These are phyloP conservation scores for Scolecobasidium constrictum DNA, from an alignment of 2,329 filamentous ascomycete genomes.

Conservation along the genomic window DNA sequence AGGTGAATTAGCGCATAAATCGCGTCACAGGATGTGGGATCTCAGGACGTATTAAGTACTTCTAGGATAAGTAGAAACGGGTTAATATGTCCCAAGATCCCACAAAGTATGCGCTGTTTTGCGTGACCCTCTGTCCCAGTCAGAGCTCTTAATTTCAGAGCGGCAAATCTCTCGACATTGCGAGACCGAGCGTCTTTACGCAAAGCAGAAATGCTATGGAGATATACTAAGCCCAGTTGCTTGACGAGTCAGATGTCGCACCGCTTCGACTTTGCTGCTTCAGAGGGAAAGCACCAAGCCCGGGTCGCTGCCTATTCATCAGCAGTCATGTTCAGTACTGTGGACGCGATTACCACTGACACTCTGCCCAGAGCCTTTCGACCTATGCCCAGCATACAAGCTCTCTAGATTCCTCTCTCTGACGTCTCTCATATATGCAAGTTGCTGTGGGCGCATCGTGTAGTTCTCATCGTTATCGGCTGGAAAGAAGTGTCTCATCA, in stretches of 20 bases:
- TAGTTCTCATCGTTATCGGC: not conserved
- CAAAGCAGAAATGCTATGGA: too few species aligned
- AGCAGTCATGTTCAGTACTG: not conserved
- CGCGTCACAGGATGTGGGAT: too few species aligned
- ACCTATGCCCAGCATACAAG: not conserved
- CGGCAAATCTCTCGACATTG: too few species aligned
- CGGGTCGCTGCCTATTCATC: not conserved
- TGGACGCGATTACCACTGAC: not conserved
- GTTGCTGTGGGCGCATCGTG: not conserved
- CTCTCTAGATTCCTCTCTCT: not conserved
- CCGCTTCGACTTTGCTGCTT: not conserved
- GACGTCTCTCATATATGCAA: not conserved
- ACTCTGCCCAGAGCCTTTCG: not conserved
- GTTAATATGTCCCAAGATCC: too few species aligned
- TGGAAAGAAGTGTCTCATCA: not conserved
- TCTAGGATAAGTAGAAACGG: too few species aligned
- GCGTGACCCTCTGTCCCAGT: too few species aligned
- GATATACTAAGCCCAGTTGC: not conserved
- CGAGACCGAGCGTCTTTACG: too few species aligned
- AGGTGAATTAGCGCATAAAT: too few species aligned
- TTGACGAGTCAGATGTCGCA: not conserved
- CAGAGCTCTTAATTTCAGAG: too few species aligned
- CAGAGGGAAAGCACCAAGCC: not conserved
- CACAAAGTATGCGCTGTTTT: too few species aligned
- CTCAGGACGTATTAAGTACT: too few species aligned